Percentiles rank a stretch among this genome's conserved stretches.
Evolutionary conservation across 192 early-diverging fungal species (phyloP).

Genomic region (Backusella psychrophila): DNA sequence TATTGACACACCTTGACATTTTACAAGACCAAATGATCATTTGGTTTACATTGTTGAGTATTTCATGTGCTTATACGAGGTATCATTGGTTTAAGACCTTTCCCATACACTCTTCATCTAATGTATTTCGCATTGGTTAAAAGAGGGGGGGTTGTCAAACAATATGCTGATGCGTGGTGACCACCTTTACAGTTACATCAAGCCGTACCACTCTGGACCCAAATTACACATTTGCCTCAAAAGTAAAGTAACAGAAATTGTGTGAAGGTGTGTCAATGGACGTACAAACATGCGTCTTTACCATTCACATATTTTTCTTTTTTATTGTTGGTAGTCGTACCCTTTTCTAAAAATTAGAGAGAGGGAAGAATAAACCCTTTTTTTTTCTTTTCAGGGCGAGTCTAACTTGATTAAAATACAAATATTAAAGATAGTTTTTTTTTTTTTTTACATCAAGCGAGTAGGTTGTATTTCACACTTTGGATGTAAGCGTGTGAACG

Average conservation of each 20-base stretch:
- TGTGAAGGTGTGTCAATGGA: background rate
- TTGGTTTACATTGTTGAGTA: background rate
- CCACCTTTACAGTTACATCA: background rate
- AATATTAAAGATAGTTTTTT: no score
- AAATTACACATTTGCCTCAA: background rate
- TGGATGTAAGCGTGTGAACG: no score
- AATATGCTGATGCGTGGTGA: background rate
- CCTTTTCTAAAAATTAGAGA: no score
- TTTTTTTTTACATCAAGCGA: no score
- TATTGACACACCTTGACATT: background rate
- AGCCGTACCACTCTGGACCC: background rate
- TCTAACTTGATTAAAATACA: no score
- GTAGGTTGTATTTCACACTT: no score
- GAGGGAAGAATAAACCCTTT: no score
- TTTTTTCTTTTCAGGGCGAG: no score
- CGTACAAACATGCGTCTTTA: background rate
- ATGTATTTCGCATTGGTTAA: background rate
- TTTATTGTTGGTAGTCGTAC: background rate
- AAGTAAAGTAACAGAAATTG: background rate
- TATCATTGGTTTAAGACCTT: background rate
- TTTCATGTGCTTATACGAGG: background rate
- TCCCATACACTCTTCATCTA: background rate
- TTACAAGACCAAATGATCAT: background rate
- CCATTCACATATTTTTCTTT: background rate
- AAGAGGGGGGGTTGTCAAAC: background rate